These are phyloP conservation scores for Scedosporium aurantiacum DNA, from an alignment of 2,329 filamentous ascomycete genomes.

Conservation along the genomic window DNA sequence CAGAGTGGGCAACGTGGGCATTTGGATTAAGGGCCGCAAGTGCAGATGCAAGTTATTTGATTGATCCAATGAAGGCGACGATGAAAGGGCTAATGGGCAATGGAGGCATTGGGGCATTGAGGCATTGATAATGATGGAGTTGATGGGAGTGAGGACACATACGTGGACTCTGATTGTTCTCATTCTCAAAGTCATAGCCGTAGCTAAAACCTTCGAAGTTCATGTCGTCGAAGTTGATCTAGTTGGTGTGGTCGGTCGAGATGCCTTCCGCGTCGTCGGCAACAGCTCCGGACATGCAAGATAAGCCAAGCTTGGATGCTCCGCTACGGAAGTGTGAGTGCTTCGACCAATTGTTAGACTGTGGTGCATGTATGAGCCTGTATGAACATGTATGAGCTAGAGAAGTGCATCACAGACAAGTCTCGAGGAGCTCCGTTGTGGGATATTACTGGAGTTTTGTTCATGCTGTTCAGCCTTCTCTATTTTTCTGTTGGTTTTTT, in stretches of 20 bases:
- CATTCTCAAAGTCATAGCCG: conserved; percentile 5
- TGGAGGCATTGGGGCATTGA: not conserved
- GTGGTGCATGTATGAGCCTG: not conserved
- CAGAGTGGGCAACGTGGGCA: not conserved
- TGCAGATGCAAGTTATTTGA: too few relatives aligned
- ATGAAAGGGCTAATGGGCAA: not conserved
- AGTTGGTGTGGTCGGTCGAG: not conserved
- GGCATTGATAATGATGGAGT: not conserved
- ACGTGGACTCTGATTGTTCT: not conserved
- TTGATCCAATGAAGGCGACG: not conserved
- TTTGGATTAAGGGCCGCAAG: too few relatives aligned
- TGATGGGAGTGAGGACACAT: not conserved
- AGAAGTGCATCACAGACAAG: conserved; percentile 3
- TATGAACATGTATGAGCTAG: not conserved
- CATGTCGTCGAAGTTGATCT: not conserved
- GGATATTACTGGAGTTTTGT: conserved; percentile 5
- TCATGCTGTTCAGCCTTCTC: not conserved
- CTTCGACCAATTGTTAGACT: conserved; percentile 2
- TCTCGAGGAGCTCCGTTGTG: not conserved
- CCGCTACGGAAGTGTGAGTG: not conserved
- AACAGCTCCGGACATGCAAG: not conserved
- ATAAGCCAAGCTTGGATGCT: not conserved
- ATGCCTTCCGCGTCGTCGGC: not conserved
- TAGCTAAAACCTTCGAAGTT: conserved; percentile 5
- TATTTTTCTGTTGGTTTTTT: not conserved